Conservation (phyloP, 2,329 filamentous ascomycete species). For the Arthrobotrys pseudoclavata region DNA sequence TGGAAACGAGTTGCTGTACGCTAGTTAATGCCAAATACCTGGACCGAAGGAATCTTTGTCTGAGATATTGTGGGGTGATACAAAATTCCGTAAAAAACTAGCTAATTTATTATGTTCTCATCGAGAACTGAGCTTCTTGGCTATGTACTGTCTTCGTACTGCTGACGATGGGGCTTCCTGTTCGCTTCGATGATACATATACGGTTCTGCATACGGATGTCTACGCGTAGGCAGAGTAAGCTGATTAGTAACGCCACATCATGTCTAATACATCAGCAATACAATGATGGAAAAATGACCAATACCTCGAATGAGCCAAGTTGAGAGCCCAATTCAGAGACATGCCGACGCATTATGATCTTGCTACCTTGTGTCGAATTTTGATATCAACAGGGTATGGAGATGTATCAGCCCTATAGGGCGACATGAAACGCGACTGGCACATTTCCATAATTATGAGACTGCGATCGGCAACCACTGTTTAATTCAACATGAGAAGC, state of each 20-base stretch:
- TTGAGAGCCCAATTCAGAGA: too few species aligned
- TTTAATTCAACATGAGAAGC: neutral
- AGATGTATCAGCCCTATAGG: constrained; percentile 24
- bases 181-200: constrained; percentile 1
- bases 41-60: neutral
- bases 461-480: neutral
- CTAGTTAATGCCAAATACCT: neutral
- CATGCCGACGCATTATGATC: neutral
- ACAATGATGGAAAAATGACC: neutral
- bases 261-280: neutral
- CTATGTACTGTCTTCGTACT: constrained; percentile 23
- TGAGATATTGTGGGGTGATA: constrained; percentile 2
- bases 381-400: neutral
- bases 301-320: neutral
- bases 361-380: neutral
- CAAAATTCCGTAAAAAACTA: neutral
- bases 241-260: constrained; percentile 21
- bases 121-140: neutral
- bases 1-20: neutral
- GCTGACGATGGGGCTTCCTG: constrained; percentile 12
- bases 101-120: neutral
- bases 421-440: constrained; percentile 1
- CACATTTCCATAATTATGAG: neutral
- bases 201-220: neutral
- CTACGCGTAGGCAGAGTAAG: constrained; percentile 20